These are phyloP conservation scores for Annulohypoxylon truncatum DNA, from an alignment of 2,329 filamentous ascomycete genomes.

Conservation along the genomic window DNA sequence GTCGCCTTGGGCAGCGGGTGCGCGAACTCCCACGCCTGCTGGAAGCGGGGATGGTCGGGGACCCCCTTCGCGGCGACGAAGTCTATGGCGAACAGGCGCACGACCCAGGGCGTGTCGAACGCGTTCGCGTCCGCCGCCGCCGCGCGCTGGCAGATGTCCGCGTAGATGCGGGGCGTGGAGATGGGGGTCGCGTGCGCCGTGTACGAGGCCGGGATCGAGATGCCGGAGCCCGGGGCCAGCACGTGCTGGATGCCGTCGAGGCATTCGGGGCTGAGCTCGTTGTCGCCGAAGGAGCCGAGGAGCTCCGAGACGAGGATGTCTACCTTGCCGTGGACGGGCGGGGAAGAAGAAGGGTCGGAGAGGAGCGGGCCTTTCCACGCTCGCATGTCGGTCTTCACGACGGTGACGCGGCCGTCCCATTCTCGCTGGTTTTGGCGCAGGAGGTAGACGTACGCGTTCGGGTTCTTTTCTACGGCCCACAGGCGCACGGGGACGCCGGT, in stretches of 20 bases:
- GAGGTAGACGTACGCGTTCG: conserved; percentile 94
- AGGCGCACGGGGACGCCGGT: conserved; percentile 84
- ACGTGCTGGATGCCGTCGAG: conserved; percentile 95
- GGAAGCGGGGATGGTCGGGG: conserved; percentile 71
- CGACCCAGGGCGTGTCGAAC: conserved; percentile 93
- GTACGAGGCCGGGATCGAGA: conserved; percentile 94
- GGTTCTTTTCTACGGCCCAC: conserved; percentile 98
- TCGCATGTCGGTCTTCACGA: conserved; percentile 97
- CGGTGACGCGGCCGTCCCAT: conserved; percentile 84
- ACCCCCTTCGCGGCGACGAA: conserved; percentile 75
- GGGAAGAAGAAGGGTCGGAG: conserved; percentile 53
- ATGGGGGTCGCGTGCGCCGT: conserved; percentile 95
- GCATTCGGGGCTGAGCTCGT: conserved; percentile 96
- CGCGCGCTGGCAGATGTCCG: conserved; percentile 77
- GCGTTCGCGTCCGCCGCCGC: conserved; percentile 71
- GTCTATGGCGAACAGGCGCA: conserved; percentile 90
- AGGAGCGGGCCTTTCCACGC: conserved; percentile 86
- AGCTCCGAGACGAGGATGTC: conserved; percentile 96
- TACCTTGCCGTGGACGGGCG: conserved; percentile 71
- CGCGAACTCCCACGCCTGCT: conserved; percentile 82
- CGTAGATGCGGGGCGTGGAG: conserved; percentile 84
- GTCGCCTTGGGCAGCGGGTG: conserved; percentile 76
- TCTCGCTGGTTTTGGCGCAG: conserved; percentile 83
- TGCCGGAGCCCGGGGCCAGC: conserved; percentile 79
- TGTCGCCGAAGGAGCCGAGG: conserved; percentile 94